Evolutionary conservation across 2,329 filamentous ascomycete species (phyloP), one percentile per base, ranked within the genome.

Genomic region (Fragosphaeria purpurea): DNA sequence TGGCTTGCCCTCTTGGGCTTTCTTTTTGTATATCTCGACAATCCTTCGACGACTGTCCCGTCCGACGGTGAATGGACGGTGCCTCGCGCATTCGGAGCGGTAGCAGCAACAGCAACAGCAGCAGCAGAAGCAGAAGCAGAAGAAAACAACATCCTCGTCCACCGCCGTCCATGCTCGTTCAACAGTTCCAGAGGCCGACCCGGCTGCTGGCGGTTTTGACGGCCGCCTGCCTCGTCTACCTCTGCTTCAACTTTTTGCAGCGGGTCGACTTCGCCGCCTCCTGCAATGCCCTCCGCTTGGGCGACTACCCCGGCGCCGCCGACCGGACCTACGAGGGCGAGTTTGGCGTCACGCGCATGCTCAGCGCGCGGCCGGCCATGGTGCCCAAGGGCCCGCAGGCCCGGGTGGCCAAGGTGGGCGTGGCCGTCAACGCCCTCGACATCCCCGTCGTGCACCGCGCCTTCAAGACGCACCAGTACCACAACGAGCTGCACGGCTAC

Each of bases 401-500:
- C 46, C 56, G 50, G 51, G 32, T 58, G 46, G 56, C 50, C 44
- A 58, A 60, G 50, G 56, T 62, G 31, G 57, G 58, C 41, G 58
- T 62, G n/a, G 59, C 60, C 31, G 58, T 60, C 54, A 61, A 62
- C 48, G 53, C 54, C 22, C 58, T 62, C 40, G 52, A 60, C 54
- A 56, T 56, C 12, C 56, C 57, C 44, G 58, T 57, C 32, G 58
- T 62, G 37, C 54, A 59, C 53, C 59, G 60, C 9, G 67, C 65
- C 5, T 57, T 69, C 49, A 56, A 57, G 41, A 64, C 62, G 9
- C 66, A 69, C 57, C 52, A 63, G 48, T 48, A 59, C 4, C 66
- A 69, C 56, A 67, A 66, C 52, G 51, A 61, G 3, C 39, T 62
- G 39, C 63, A 67, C 51, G 61, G 61, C 50, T 66, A 64, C 53